Evolutionary conservation across 1,284 basidiomycete genomes (phyloP).

Genomic region (Rhodotorula sp.): DNA sequence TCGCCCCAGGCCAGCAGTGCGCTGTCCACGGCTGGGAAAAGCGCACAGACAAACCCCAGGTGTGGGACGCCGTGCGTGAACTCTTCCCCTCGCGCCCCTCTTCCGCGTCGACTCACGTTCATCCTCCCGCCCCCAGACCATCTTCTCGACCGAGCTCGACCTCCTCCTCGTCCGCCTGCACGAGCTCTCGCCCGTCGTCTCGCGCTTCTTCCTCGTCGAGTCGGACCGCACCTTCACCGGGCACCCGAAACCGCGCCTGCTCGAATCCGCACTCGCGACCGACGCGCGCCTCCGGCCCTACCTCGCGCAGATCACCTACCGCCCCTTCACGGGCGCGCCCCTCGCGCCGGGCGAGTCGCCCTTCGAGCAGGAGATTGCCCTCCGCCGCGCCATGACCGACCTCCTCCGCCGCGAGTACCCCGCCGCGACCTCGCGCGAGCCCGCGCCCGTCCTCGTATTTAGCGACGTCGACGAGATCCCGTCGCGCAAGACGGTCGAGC

Average conservation of each 20-base stretch:
- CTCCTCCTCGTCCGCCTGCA: constrained; percentile 67
- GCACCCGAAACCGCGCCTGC: constrained; percentile 60
- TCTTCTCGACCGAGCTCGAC: constrained; percentile 62
- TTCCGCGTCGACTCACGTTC: background rate
- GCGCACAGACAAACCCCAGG: constrained; percentile 31
- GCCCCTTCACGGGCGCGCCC: constrained; percentile 30
- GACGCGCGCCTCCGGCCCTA: constrained; percentile 56
- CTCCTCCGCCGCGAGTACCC: constrained; percentile 25
- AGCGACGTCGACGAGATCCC: constrained; percentile 72
- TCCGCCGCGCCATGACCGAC: constrained; percentile 47
- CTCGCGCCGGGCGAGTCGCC: constrained; percentile 48
- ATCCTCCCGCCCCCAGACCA: background rate
- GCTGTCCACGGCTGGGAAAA: constrained; percentile 60
- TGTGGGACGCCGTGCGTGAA: constrained; percentile 63
- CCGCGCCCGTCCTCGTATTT: constrained; percentile 61
- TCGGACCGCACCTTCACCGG: constrained; percentile 66
- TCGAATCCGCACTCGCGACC: constrained; percentile 46
- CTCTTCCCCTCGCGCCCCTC: background rate
- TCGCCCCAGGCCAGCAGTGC: constrained; percentile 55
- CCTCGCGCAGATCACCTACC: constrained; percentile 60
- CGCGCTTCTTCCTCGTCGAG: constrained; percentile 68
- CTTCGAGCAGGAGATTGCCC: constrained; percentile 53
- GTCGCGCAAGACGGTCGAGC: constrained; percentile 59
- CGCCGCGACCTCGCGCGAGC: constrained; percentile 50
- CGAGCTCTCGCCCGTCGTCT: constrained; percentile 65